Base-by-base conservation (phyloP, 2,329 filamentous ascomycete species). In the Arthrocladium fulminans region DNA sequence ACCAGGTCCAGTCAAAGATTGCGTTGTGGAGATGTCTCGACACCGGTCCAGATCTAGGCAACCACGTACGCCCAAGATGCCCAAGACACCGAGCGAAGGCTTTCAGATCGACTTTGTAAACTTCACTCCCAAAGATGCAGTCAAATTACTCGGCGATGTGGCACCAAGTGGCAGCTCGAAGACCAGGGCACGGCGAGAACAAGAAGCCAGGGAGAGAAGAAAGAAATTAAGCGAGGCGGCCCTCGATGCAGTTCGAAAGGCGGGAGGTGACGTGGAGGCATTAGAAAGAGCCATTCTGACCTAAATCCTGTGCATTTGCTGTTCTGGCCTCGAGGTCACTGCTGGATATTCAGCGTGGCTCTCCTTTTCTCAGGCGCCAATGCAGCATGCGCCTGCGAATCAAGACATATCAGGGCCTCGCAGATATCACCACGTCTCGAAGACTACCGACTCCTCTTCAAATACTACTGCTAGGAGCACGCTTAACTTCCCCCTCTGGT, bases 181-280 rank as follows among this genome's bases (percentile, higher is more conserved):
- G 76, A 97, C 92, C 7, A 96, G 96, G 64, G 88, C 88, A n/a
- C 72, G 88, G 48, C 73, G 92, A 44, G 90, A 97, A 66, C 85
- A 87, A 64, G 90, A 96, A 69, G 87, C 87, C 1, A 73, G 77
- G 46, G 90, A 96, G 61, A 82, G 83, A 66, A 73, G 86, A 59
- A 70, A 82, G 57, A 59, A 57, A 39, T 37, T 59, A 37, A 51
- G 50, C 24, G 57, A 59, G 32, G 56, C 57, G 17, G 57, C 57
- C 10, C 43, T 58, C 35, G 61, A 64, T 43, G 69, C 69, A 40
- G 67, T 72, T 38, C 63, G 64, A 47, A 67, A 62, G 50, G 69
- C 69, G 30, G 69, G 69, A 15, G 69, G 69, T 17, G 69, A 72
- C 51, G 67, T 72, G 40, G 66, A 70, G 51, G 67, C 66, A 4